Percentiles rank a stretch among this genome's conserved stretches.
These are phyloP conservation scores for Podospora pseudocomata DNA, from an alignment of 495 filamentous ascomycete species.

Conservation along the genomic window DNA sequence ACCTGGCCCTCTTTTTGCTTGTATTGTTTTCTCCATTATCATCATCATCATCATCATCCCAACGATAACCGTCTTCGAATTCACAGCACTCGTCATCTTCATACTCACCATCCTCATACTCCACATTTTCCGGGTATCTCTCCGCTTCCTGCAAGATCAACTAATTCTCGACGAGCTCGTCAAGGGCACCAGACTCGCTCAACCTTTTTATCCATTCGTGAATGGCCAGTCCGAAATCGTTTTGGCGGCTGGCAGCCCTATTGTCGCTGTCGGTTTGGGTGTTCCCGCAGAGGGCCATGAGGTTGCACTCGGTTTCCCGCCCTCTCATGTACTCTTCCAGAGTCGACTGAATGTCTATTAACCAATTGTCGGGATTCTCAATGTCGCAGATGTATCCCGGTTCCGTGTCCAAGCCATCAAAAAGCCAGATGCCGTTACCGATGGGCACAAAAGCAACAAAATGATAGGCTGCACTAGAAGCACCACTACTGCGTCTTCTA, in stretches of 20 bases:
- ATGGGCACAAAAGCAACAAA: slow-evolving; percentile 88
- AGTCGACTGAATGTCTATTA: neutral
- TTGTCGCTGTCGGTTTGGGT: neutral
- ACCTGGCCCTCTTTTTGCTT: no score
- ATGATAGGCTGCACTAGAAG: slow-evolving; percentile 60
- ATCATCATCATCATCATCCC: no score
- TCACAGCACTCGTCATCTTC: no score
- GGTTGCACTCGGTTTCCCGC: neutral
- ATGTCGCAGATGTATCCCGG: slow-evolving; percentile 66
- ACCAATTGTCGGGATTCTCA: neutral
- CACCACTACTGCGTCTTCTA: neutral
- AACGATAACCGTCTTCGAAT: no score
- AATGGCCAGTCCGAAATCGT: neutral
- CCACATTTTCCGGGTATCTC: no score
- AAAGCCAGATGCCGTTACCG: slow-evolving; percentile 72
- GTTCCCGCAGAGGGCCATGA: neutral
- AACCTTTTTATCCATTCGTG: neutral
- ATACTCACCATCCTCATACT: no score
- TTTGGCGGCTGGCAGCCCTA: neutral
- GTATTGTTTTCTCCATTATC: no score
- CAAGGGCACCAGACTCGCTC: neutral
- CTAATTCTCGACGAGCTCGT: neutral
- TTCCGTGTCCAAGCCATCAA: slow-evolving; percentile 77
- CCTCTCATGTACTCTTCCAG: neutral
- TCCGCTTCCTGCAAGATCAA: no score